These are phyloP conservation scores for Agaricales sp. DNA, from an alignment of 1,284 basidiomycete species.

Conservation along the genomic window DNA sequence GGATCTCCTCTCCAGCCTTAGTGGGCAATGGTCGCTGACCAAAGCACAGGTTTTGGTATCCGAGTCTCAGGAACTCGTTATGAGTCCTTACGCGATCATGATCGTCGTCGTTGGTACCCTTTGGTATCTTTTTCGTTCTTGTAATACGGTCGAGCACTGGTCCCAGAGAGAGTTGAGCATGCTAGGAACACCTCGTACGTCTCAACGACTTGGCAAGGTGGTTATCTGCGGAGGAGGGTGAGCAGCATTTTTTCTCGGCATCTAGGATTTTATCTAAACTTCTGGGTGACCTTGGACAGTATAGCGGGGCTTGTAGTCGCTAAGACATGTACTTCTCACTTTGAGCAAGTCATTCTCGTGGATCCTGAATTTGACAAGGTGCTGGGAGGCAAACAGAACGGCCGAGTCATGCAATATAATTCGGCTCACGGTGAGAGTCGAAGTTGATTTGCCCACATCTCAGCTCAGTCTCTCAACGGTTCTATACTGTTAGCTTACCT, in stretches of 20 bases:
- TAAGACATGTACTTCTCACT: conserved; percentile 20
- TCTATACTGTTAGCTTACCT: background rate
- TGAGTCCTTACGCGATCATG: background rate
- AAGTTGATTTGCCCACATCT: background rate
- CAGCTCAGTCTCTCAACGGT: background rate
- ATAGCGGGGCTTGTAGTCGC: conserved; percentile 18
- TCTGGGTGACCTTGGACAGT: conserved; percentile 8
- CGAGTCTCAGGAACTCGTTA: background rate
- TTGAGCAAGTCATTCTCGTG: conserved; percentile 23
- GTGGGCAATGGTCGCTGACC: too few relatives aligned
- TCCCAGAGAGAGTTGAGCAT: background rate
- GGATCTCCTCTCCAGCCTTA: too few relatives aligned
- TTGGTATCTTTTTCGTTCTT: background rate
- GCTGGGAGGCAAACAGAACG: conserved; percentile 12
- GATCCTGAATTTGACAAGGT: conserved; percentile 18
- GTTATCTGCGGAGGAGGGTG: background rate
- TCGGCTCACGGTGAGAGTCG: conserved; percentile 12
- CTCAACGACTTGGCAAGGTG: background rate
- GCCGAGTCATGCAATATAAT: conserved; percentile 18
- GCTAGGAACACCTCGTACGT: background rate
- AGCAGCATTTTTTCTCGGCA: background rate
- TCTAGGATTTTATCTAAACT: background rate
- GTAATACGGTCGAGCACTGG: background rate
- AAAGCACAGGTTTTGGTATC: too few relatives aligned
- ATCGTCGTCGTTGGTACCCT: background rate